Evolutionary conservation across 2,329 filamentous ascomycete genomes (phyloP).

Genomic region (Curvularia eragrostidis): DNA sequence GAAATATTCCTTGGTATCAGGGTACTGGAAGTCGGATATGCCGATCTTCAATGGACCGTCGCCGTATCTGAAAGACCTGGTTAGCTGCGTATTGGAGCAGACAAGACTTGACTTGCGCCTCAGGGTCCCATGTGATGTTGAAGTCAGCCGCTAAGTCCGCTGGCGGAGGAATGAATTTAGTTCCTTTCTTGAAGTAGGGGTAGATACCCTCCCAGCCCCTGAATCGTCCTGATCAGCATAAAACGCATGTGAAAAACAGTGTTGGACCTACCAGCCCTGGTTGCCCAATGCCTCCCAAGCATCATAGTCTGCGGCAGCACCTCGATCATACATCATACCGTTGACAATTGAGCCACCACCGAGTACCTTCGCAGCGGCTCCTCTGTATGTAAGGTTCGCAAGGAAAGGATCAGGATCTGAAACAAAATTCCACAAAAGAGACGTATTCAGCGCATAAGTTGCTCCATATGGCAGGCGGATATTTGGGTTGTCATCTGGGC

Average conservation of each 20-base stretch:
- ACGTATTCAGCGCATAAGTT: slow-evolving; percentile 28
- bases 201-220: slow-evolving; percentile 61
- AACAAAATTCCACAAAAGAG: slow-evolving; percentile 29
- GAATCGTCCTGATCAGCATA: too few species aligned
- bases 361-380: slow-evolving; percentile 29
- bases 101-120: slow-evolving; percentile 19
- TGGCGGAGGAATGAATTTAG: slow-evolving; percentile 34
- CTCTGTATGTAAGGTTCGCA: slow-evolving; percentile 23
- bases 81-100: not conserved
- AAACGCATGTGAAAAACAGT: too few species aligned
- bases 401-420: slow-evolving; percentile 31
- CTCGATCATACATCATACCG: slow-evolving; percentile 50
- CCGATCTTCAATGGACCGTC: slow-evolving; percentile 37
- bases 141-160: slow-evolving; percentile 20
- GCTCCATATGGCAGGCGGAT: slow-evolving; percentile 35
- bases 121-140: slow-evolving; percentile 34
- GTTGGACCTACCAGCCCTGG: too few species aligned
- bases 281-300: slow-evolving; percentile 67
- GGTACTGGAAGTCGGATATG: slow-evolving; percentile 38
- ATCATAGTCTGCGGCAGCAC: slow-evolving; percentile 53
- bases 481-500: slow-evolving; percentile 31
- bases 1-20: slow-evolving; percentile 35
- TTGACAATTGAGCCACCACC: slow-evolving; percentile 40
- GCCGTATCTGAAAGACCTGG: slow-evolving; percentile 26
- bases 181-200: slow-evolving; percentile 40